These are phyloP conservation scores for Pythium aquatile DNA, from an alignment of 352 stramenopile genomes.

Conservation along the genomic window DNA sequence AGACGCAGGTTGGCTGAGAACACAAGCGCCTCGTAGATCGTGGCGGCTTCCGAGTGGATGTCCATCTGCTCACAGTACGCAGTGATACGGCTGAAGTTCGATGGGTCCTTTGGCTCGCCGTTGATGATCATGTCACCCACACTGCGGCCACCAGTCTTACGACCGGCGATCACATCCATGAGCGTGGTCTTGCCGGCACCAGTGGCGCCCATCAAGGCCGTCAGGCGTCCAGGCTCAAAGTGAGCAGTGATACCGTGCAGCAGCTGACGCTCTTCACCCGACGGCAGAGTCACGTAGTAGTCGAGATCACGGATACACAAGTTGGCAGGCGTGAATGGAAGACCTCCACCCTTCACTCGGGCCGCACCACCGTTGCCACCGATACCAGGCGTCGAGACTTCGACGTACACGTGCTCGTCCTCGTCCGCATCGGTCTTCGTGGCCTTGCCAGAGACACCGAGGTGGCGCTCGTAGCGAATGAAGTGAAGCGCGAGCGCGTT, in stretches of 20 bases:
- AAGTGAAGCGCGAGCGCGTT: conserved; percentile 48
- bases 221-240: conserved; percentile 62
- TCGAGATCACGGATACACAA: conserved; percentile 45
- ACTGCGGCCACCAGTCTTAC: conserved; percentile 71
- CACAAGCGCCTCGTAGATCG: conserved; percentile 86
- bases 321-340: conserved; percentile 40
- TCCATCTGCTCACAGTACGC: conserved; percentile 92
- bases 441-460: conserved; percentile 35
- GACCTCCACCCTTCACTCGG: conserved; percentile 26
- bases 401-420: conserved; percentile 37
- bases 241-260: conserved; percentile 43
- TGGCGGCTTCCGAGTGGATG: conserved; percentile 75
- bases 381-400: conserved; percentile 32
- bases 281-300: conserved; percentile 54
- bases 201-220: conserved; percentile 72
- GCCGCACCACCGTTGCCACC: not conserved
- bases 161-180: conserved; percentile 72
- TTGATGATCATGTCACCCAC: conserved; percentile 90
- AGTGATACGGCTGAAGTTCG: conserved; percentile 82
- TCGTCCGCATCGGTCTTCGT: conserved; percentile 31
- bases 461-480: conserved; percentile 53
- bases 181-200: conserved; percentile 61
- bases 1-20: conserved; percentile 91
- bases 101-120: conserved; percentile 73
- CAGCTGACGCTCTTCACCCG: conserved; percentile 45